Conservation (phyloP, 2,329 filamentous ascomycete species). For the Grosmannia penicillata region DNA sequence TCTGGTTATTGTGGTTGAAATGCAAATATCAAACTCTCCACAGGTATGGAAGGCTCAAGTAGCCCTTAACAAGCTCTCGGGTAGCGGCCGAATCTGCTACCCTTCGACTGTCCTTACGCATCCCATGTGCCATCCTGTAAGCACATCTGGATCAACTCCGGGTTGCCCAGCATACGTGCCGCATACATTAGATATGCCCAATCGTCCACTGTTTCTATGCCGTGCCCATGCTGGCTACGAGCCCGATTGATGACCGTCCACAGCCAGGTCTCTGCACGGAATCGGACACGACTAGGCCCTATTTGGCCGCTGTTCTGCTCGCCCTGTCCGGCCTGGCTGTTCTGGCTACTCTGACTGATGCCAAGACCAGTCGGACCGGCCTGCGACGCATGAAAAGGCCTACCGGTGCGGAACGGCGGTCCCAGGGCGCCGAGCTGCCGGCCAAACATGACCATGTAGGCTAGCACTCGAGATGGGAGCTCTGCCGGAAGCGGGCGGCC, state of each 20-base stretch:
- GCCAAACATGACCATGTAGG: constrained; percentile 6
- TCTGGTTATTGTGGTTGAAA: no score
- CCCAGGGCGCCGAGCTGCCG: constrained; percentile 5
- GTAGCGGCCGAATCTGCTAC: no score
- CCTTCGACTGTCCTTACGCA: no score
- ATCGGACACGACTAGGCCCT: neutral
- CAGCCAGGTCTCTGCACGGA: constrained; percentile 4
- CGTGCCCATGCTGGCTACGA: constrained; percentile 2
- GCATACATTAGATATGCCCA: constrained; percentile 7
- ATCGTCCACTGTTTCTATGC: constrained; percentile 1
- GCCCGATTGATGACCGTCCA: constrained; percentile 2
- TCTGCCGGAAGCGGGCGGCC: neutral
- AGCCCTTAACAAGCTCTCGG: no score
- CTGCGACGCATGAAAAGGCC: no score
- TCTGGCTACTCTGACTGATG: no score
- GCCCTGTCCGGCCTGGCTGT: no score
- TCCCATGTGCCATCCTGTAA: neutral
- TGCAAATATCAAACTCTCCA: no score
- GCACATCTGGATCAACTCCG: constrained; percentile 1
- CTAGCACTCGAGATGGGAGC: constrained; percentile 8
- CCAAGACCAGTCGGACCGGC: no score
- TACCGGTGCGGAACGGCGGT: no score
- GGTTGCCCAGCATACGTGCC: constrained; percentile 4
- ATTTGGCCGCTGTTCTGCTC: neutral
- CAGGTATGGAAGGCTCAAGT: no score